Percentiles rank a stretch among this genome's conserved stretches.
phyloP scores from a whole-genome alignment of 805 yeast genomes.

The Candida ascalaphidarum region DNA sequence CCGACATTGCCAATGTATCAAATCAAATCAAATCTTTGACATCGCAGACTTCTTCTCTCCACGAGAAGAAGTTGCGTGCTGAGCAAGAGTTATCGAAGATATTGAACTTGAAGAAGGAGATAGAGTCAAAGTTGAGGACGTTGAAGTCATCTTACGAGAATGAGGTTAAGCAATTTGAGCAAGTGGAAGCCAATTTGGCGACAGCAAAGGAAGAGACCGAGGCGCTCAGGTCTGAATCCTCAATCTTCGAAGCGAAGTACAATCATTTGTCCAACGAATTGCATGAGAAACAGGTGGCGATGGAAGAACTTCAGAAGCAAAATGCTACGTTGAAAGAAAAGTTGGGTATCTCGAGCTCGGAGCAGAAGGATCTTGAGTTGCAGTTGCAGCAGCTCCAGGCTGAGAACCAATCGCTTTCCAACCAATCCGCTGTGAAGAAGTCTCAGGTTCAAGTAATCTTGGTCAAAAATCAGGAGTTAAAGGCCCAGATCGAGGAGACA shows the following conservation, averaged over 20 bases:
- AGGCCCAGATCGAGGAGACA: conserved; percentile 16
- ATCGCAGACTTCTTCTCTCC: conserved; percentile 61
- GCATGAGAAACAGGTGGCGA: conserved; percentile 47
- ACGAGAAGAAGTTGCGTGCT: conserved; percentile 64
- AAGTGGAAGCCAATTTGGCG: conserved; percentile 56
- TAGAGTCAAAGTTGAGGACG: conserved; percentile 59
- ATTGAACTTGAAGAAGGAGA: conserved; percentile 57
- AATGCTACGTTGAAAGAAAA: conserved; percentile 61
- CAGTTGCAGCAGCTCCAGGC: conserved; percentile 44
- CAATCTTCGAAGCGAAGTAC: conserved; percentile 70
- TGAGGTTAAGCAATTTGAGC: conserved; percentile 68
- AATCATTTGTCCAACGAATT: conserved; percentile 62
- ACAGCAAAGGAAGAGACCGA: conserved; percentile 60
- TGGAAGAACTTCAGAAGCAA: conserved; percentile 62
- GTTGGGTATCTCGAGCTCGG: conserved; percentile 58
- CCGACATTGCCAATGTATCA: conserved; percentile 80
- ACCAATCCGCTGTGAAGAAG: conserved; percentile 54
- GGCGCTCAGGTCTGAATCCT: conserved; percentile 59
- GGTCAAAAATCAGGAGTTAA: conserved; percentile 34
- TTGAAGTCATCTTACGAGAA: conserved; percentile 67
- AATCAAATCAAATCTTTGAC: conserved; percentile 77
- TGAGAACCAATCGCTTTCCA: conserved; percentile 54
- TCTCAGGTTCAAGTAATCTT: conserved; percentile 66
- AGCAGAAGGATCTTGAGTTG: conserved; percentile 48
- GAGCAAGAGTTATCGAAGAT: conserved; percentile 70